These are phyloP conservation scores for Rhodotorula toruloides DNA, from an alignment of 768 basidiomycete species.

Conservation along the genomic window DNA sequence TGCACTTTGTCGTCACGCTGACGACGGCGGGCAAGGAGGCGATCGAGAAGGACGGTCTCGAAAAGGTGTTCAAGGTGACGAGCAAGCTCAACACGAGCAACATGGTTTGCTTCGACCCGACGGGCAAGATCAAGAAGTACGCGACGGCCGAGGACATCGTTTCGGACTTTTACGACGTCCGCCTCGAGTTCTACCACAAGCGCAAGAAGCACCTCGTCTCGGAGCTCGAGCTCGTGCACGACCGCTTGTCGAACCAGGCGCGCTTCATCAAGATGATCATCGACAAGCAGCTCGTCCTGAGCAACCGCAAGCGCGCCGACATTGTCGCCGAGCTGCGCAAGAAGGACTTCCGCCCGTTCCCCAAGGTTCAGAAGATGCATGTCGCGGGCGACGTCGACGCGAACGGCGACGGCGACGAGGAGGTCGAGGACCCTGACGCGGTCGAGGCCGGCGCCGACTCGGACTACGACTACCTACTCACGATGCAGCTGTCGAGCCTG, in stretches of 20 bases:
- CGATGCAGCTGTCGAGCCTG: constrained; percentile 92
- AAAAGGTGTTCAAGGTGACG: constrained; percentile 86
- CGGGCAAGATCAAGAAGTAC: constrained; percentile 93
- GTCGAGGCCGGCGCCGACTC: constrained; percentile 50
- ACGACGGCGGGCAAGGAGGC: constrained; percentile 70
- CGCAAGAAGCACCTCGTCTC: constrained; percentile 88
- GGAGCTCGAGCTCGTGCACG: constrained; percentile 72
- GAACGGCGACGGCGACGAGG: constrained; percentile 54
- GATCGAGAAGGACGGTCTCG: constrained; percentile 80
- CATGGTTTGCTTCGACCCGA: constrained; percentile 98
- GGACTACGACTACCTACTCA: constrained; percentile 88
- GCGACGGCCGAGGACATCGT: constrained; percentile 81
- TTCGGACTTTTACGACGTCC: constrained; percentile 82
- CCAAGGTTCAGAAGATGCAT: constrained; percentile 66
- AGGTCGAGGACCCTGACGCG: constrained; percentile 53
- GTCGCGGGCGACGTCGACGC: constrained; percentile 63
- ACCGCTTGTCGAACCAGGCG: constrained; percentile 86
- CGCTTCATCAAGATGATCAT: constrained; percentile 97
- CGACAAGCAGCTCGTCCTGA: constrained; percentile 69
- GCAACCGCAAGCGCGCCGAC: constrained; percentile 80
- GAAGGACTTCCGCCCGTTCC: constrained; percentile 84
- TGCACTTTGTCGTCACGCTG: constrained; percentile 84
- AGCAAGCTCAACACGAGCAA: constrained; percentile 81
- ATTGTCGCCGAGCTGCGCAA: constrained; percentile 77
- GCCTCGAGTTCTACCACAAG: constrained; percentile 87